These are phyloP conservation scores for Nemania sp. DNA, from an alignment of 2,329 filamentous ascomycete species.

Conservation along the genomic window DNA sequence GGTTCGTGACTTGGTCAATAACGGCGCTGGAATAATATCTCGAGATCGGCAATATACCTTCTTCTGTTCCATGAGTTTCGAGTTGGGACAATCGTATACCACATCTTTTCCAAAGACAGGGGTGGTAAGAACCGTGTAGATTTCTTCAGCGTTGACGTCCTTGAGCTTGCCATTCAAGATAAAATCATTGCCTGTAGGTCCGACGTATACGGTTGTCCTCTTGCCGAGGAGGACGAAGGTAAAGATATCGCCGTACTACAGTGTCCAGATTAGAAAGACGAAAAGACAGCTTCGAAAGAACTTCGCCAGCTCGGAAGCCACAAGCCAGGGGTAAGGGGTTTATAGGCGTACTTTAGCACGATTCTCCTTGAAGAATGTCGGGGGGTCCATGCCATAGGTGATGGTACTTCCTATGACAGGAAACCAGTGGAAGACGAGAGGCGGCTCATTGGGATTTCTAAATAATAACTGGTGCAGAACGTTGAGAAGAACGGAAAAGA, in stretches of 20 bases:
- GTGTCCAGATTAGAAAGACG: conserved; percentile 21
- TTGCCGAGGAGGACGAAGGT: conserved; percentile 87
- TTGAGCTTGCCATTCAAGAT: conserved; percentile 89
- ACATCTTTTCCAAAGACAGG: conserved; percentile 81
- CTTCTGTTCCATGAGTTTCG: conserved; percentile 95
- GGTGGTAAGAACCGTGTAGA: conserved; percentile 77
- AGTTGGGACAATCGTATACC: conserved; percentile 87
- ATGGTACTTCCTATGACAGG: conserved; percentile 88
- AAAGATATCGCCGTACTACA: conserved; percentile 85
- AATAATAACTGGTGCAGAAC: conserved; percentile 78
- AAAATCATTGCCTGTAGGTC: conserved; percentile 84
- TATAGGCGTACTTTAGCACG: conserved; percentile 68
- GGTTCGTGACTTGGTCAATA: conserved; percentile 11
- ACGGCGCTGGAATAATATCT: not conserved
- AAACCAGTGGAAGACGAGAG: conserved; percentile 79
- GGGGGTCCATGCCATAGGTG: conserved; percentile 93
- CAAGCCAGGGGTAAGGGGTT: not conserved
- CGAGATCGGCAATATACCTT: conserved; percentile 59
- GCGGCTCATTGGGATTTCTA: conserved; percentile 80
- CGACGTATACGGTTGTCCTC: conserved; percentile 85
- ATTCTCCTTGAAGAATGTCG: conserved; percentile 78
- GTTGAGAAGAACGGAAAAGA: conserved; percentile 71
- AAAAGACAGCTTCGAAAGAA: too few species aligned
- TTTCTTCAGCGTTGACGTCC: conserved; percentile 88
- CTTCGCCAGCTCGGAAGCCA: not conserved